These are phyloP conservation scores for Neodidymelliopsis sp. DNA, from an alignment of 2,329 filamentous ascomycete species.

Conservation along the genomic window DNA sequence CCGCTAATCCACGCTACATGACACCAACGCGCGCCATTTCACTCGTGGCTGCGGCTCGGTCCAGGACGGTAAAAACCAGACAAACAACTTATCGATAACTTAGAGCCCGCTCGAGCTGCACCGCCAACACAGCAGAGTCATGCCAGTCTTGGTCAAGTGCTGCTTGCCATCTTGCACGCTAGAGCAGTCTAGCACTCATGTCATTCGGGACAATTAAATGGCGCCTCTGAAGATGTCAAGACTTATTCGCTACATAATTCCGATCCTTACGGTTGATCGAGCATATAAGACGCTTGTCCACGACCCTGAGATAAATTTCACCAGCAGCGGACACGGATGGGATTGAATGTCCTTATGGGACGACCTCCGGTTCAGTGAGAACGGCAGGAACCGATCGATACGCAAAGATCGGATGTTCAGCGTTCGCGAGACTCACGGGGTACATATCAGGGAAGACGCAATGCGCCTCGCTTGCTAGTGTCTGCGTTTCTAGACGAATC, in stretches of 20 bases:
- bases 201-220: slow-evolving; percentile 10
- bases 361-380: too few relatives aligned
- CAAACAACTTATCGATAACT: slow-evolving; percentile 7
- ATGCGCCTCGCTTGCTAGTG: slow-evolving; percentile 12
- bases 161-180: neutral
- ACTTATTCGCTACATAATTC: neutral
- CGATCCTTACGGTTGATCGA: neutral
- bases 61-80: slow-evolving; percentile 15
- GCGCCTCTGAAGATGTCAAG: slow-evolving; percentile 1
- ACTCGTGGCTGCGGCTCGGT: slow-evolving; percentile 16
- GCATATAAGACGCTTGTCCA: neutral
- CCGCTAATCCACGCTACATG: slow-evolving; percentile 9
- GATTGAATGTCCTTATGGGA: neutral
- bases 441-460: slow-evolving; percentile 5
- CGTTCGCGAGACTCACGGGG: slow-evolving; percentile 4
- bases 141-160: slow-evolving; percentile 11
- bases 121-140: slow-evolving; percentile 15
- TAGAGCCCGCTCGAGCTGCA: slow-evolving; percentile 9
- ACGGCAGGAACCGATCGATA: slow-evolving; percentile 8
- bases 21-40: slow-evolving; percentile 4
- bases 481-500: slow-evolving; percentile 7
- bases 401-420: slow-evolving; percentile 9
- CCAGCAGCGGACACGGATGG: neutral
- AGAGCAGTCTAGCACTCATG: slow-evolving; percentile 1
- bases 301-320: neutral